Evolutionary conservation across 352 stramenopile species (phyloP), one percentile per base, ranked within the genome.

Genomic region (Nothophytophthora sp.): DNA sequence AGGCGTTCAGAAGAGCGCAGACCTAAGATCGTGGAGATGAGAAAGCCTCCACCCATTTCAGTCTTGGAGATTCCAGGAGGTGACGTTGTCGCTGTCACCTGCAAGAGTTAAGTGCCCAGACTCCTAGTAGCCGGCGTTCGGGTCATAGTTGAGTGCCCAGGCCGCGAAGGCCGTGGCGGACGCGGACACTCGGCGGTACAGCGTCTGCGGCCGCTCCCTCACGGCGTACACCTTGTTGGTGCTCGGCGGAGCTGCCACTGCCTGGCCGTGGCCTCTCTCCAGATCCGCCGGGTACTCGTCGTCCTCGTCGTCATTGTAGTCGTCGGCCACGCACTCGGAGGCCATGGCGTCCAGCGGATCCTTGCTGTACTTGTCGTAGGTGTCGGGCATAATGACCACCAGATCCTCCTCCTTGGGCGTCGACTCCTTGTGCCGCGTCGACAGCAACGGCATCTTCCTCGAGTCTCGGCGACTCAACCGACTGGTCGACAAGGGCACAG

Each of bases 121-220:
- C n/a, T 2, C 11, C 36, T 69, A 69, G 27, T 69, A 69, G 5
- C 51, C 54, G 12, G 51, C 55, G 18, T 70, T 70, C 1, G 42
- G 60, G 35, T 73, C 63, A 33, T 70, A 73, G 25, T 69, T 61
- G 27, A 74, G 56, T 5, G 56, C 58, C 66, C 66, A 76, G 5
- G 46, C 54, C 4, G 66, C 50, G 11, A 76, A 70, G 2, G 62
- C 56, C 1, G 60, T 53, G 8, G 64, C 64, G 12, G 64, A 67
- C 19, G 60, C 29, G 5, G 64, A 73, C n/a, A 73, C 36, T 25
- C 60, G 50, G 34, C 54, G 50, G 28, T 67, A 47, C 8, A 73
- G 38, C 7, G 54, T 70, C 36, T 67, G 50, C 3, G 49, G 60
- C 11, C 55, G 37, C 16, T 71, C 52, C 1, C 57, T 68, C 27